Base-by-base conservation (phyloP, 2,329 filamentous ascomycete genomes). In the Capronia epimyces region DNA sequence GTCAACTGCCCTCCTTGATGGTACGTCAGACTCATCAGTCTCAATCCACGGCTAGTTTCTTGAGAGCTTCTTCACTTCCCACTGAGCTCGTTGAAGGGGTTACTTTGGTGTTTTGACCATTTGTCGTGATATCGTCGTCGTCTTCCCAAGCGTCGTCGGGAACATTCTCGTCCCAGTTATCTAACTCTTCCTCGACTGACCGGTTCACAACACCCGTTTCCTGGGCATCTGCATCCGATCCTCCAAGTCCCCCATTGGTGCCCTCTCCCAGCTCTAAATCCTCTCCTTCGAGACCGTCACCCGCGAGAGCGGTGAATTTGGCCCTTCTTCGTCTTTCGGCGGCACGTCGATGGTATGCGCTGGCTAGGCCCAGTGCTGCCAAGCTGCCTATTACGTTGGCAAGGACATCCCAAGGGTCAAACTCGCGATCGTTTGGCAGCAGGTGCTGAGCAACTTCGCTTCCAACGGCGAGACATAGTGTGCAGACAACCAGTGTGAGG, bases 261-360 rank as follows among this genome's bases (percentile, higher is more conserved):
- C 46, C 52, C 42, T 61, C 55, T 10, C 58, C 89, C 5, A 95
- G 77, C 71, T 95, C 90, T 12, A 95, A 69, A 66, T 95, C 87
- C 12, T 68, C 69, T 10, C 73, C 76, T 2, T 67, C 69, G 1
- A 62, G 71, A 36, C 64, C 64, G 18, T 71, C 73, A 4, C 68
- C 67, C 24, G 86, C 79, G 4, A 94, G 78, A 5, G 80, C 77
- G 46, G 94, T 94, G 45, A 80, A 80, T 64, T 86, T 86, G 49
- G 81, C 81, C 63, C 81, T 75, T 53, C 90, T 79, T 66, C 86
- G 87, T 56, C 93, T 79, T 69, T 97, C 91, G 32, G 97, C 74
- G 89, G 97, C 97, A 52, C 93, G 84, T 65, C 87, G 86, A 71
- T 98, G 93, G 67, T 98, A 98, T 86, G 87, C 91, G 50, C 82